These are phyloP conservation scores for Corymbia calophylla DNA, from an alignment of 441 rosid species.

Conservation along the genomic window DNA sequence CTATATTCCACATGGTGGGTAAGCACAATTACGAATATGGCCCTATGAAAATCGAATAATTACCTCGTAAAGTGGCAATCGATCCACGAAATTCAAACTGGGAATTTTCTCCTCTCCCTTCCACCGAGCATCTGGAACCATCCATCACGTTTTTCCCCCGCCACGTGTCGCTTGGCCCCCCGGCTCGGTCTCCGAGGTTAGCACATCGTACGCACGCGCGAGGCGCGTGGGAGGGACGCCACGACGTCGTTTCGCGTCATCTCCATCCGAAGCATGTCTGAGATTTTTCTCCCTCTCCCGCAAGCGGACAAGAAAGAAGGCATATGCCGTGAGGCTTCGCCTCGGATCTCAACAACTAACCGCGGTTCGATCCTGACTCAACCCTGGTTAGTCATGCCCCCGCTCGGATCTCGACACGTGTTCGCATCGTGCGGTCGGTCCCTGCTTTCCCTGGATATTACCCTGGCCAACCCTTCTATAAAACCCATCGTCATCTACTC, in stretches of 20 bases:
- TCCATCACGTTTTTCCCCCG: background rate
- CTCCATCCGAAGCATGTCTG: background rate
- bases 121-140: background rate
- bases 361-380: background rate
- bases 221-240: background rate
- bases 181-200: background rate
- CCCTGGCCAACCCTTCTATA: background rate
- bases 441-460: background rate
- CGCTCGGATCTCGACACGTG: background rate
- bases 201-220: background rate
- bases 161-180: background rate
- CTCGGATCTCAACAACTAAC: background rate
- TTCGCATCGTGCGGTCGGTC: background rate
- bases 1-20: too few species aligned
- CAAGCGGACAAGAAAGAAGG: background rate
- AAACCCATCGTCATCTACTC: fast-evolving
- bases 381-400: background rate
- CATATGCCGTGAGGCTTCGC: background rate
- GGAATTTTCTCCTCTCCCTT: background rate
- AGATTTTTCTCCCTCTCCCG: background rate
- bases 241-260: background rate
- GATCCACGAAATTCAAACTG: background rate
- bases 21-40: too few species aligned
- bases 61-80: background rate
- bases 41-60: background rate